Conservation (phyloP, 2,329 filamentous ascomycete genomes). For the Sporothrix phasma region DNA sequence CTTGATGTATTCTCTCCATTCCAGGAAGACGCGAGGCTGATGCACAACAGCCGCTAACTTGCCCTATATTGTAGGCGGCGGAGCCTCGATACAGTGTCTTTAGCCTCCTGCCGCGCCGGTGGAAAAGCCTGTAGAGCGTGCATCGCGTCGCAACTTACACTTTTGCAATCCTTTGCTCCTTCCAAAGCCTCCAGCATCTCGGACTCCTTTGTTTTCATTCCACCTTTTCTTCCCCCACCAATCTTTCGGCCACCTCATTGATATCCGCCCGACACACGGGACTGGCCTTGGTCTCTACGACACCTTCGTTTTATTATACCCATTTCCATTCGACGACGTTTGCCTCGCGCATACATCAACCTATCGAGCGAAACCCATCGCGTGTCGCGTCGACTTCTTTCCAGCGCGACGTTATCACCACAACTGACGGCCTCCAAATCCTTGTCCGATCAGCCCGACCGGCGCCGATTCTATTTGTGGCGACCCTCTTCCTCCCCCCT, state of each 20-base stretch:
- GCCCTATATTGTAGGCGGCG: not conserved
- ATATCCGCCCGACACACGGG: not conserved
- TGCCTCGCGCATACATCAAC: not conserved
- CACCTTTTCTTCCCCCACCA: not conserved
- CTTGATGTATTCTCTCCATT: not conserved
- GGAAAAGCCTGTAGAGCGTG: not conserved
- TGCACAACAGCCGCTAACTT: not conserved
- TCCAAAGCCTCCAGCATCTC: not conserved
- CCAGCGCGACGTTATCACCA: not conserved
- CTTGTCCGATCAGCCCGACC: not conserved
- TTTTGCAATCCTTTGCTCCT: not conserved
- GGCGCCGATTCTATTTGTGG: not conserved
- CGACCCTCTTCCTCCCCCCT: not conserved
- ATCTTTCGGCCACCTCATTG: not conserved
- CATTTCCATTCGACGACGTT: not conserved
- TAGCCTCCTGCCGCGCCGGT: not conserved
- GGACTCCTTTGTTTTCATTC: not conserved
- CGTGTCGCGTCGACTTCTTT: not conserved
- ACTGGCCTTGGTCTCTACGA: not conserved
- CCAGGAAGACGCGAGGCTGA: not conserved
- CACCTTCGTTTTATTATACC: not conserved
- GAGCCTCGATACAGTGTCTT: not conserved
- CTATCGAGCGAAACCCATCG: too few relatives aligned
- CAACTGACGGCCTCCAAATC: not conserved
- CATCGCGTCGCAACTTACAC: conserved; percentile 14